These are phyloP conservation scores for Neofusicoccum ribis DNA, from an alignment of 2,329 filamentous ascomycete species.

Conservation along the genomic window DNA sequence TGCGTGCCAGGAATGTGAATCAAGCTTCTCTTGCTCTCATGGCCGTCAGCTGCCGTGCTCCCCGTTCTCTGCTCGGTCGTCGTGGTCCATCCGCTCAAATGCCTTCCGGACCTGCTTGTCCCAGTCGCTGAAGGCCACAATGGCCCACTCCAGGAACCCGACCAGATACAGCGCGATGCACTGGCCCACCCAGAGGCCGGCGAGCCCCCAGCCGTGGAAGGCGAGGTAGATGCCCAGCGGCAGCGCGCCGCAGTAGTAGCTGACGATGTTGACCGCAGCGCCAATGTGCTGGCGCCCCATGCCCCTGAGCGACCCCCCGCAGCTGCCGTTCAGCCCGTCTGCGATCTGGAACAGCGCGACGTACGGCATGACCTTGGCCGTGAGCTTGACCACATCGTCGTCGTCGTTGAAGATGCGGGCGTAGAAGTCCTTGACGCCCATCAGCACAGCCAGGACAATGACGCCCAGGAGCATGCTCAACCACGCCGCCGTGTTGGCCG, in stretches of 20 bases:
- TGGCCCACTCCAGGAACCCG: slow-evolving; percentile 73
- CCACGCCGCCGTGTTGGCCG: slow-evolving; percentile 74
- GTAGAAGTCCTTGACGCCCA: slow-evolving; percentile 71
- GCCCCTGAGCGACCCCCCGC: slow-evolving; percentile 75
- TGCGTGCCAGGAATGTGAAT: no score
- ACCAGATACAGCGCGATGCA: slow-evolving; percentile 73
- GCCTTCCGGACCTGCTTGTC: slow-evolving; percentile 70
- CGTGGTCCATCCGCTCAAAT: slow-evolving; percentile 66
- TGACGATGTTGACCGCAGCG: slow-evolving; percentile 76
- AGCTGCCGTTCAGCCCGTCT: slow-evolving; percentile 82
- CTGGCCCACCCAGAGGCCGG: slow-evolving; percentile 80
- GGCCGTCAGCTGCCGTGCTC: slow-evolving; percentile 15
- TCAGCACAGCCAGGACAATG: slow-evolving; percentile 66
- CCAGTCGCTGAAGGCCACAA: slow-evolving; percentile 79
- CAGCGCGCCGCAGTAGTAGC: slow-evolving; percentile 80
- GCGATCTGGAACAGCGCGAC: slow-evolving; percentile 90
- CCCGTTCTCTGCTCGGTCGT: slow-evolving; percentile 44
- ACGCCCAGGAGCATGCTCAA: slow-evolving; percentile 70
- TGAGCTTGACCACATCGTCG: slow-evolving; percentile 67
- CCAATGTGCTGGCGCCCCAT: slow-evolving; percentile 88
- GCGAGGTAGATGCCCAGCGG: slow-evolving; percentile 82
- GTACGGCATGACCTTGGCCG: slow-evolving; percentile 76
- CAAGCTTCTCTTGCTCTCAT: background rate
- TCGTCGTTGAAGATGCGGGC: slow-evolving; percentile 83
- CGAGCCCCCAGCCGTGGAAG: slow-evolving; percentile 81